Base-by-base conservation (phyloP, 768 basidiomycete genomes). In the Amanita polypyramis region DNA sequence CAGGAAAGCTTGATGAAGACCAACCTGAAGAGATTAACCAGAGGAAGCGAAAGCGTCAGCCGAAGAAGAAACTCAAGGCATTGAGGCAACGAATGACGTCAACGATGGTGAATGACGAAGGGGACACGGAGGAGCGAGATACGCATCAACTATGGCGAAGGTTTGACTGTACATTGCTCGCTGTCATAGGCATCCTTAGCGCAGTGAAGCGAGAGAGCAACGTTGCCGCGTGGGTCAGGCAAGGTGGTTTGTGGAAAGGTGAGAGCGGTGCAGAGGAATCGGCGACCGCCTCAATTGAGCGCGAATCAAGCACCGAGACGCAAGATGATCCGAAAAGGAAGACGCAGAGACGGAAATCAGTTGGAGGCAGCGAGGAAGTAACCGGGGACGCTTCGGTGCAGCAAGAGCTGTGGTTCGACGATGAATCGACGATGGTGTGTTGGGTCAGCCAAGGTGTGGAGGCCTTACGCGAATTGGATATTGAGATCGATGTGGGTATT, bases 131-230 rank as follows among this genome's bases (percentile, higher is more conserved):
- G 38, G 41, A 42, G 37, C 20, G 44, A 51, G 12, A 36, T 46
- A 25, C 25, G 19, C 11, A 33, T 21, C 35, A 20, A 40, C 38
- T 38, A 32, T 27, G 32, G 29, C 20, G n/a, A 19, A 51, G 42
- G 8, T 70, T 68, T 54, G 84, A 86, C 59, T 63, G 66, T 40
- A 80, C 73, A 0, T 66, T 84, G 10, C 70, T 88, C 1, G 82
- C 80, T 0, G 72, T 85, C 9, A 64, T 86, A 11, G 85, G 85
- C 6, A 66, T 87, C 11, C 62, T 88, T 19, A 80, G 85, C 40
- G 67, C 63, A 11, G 52, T 80, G 11, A 81, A 78, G 59, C 45
- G 55, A 41, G 76, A 86, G 62, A 68, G 63, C 47, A 86, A 82
- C 53, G 74, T 87, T 19, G 77, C 82, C 0, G 76, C 70, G 15